Evolutionary conservation across 2,329 filamentous ascomycete genomes (phyloP), one percentile per base, ranked within the genome.

Genomic region (Coleophoma crateriformis): DNA sequence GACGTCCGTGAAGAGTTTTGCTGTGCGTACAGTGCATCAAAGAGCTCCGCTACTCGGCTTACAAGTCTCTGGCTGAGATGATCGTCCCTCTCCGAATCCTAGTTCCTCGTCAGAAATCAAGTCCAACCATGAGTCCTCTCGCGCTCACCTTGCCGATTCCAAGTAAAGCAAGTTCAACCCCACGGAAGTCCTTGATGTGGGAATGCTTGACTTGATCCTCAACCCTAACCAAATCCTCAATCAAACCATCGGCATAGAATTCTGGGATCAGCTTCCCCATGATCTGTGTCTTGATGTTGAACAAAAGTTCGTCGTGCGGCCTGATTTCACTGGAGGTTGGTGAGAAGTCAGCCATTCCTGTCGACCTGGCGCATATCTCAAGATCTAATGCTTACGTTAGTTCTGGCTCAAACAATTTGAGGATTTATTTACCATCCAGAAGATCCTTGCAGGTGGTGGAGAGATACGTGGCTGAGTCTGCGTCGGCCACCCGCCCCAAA

Each of bases 221-320:
- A 2, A 61, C 51, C 12, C 40, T 48, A 7, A 54, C 50, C 3
- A 62, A 51, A 47, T 57, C 53, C 40, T 56, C 51, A 17, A 57
- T 54, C 13, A 59, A 57, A 4, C 48, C 55, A 40, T 57, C 58
- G 13, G 55, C 54, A 5, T 49, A 54, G 2, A 38, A 33, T 13
- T 47, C 54, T 39, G 55, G 52, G 40, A 55, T 56, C 12, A 61
- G 39, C 17, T 57, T 51, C 27, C 58, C 58, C 15, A 61, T 59
- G 7, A 61, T 50, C 20, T 49, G 40, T 4, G 44, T 48, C 27
- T 58, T 59, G 8, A 51, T 50, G 17, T 45, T 54, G 19, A 34
- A 43, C 20, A 53, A 44, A 45, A 60, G 59, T 12, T 45, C 43
- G 19, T 46, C n/a, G 48, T 54, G 51, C 2, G 51, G 15, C 8